Evolutionary conservation across 805 yeast genomes (phyloP).

Genomic region (Hermanozyma aechmeae): DNA sequence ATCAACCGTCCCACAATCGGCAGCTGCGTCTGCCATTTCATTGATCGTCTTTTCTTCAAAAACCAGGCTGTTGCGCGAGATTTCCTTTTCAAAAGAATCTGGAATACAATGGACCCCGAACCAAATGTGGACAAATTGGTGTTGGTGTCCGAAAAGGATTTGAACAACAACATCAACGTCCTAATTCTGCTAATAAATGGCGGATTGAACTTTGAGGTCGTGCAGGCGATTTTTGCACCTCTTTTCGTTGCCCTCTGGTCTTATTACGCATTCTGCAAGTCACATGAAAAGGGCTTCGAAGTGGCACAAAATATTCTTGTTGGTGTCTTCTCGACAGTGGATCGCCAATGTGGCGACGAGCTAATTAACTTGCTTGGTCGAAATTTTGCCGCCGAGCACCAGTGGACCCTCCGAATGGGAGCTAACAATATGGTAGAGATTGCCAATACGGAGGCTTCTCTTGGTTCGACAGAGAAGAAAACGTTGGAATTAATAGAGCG

Average conservation of each 20-base stretch:
- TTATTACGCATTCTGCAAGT: slow-evolving; percentile 28
- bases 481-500: slow-evolving; percentile 16
- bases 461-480: slow-evolving; percentile 14
- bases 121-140: slow-evolving; percentile 12
- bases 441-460: slow-evolving; percentile 1
- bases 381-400: slow-evolving; percentile 21
- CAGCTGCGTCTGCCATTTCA: slow-evolving; percentile 45
- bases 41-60: slow-evolving; percentile 41
- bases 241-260: slow-evolving; percentile 34
- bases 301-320: slow-evolving; percentile 30
- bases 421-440: slow-evolving; percentile 29
- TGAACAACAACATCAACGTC: slow-evolving; percentile 59
- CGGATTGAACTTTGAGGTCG: slow-evolving; percentile 16
- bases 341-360: slow-evolving; percentile 7
- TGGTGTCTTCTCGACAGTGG: slow-evolving; percentile 20
- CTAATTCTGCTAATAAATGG: slow-evolving; percentile 50
- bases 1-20: slow-evolving; percentile 54
- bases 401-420: slow-evolving; percentile 36
- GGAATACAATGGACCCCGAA: slow-evolving; percentile 38
- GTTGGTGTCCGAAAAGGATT: slow-evolving; percentile 34
- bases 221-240: slow-evolving; percentile 18
- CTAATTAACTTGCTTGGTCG: slow-evolving; percentile 21
- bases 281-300: slow-evolving; percentile 19
- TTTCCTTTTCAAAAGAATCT: slow-evolving; percentile 45
- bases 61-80: slow-evolving; percentile 46